Evolutionary conservation across 2,329 filamentous ascomycete genomes (phyloP), one percentile per base, ranked within the genome.

Genomic region (Alternaria atra): DNA sequence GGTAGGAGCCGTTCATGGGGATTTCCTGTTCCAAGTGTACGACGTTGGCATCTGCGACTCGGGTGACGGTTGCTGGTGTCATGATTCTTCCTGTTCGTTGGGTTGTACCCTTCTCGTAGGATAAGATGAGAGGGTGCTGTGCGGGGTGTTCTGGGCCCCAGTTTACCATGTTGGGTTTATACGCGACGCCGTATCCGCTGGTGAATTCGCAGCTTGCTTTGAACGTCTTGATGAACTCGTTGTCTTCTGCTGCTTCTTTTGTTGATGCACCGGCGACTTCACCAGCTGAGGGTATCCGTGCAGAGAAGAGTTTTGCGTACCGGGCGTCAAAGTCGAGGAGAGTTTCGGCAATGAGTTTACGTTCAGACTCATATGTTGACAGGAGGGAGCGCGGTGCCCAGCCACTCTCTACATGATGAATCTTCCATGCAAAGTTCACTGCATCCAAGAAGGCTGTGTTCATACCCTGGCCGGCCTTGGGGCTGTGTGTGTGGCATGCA

Each of bases 391-490:
- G 90, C 30, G 89, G 81, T 1, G 93, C 92, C 68, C 97, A 92
- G 12, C 93, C 93, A 27, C 86, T 85, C 76, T 97, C 93, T 9
- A 97, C 94, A 35, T 91, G 89, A 75, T 97, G 94, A 52, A 97
- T 91, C 82, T 98, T 98, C 94, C 94, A 98, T 7, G 94, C 94
- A 40, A 98, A 84, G 78, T 97, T 98, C 61, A 93, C 87, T 0
- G 93, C 93, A 71, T 85, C 83, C 48, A 85, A 78, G 79, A 86
- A 86, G 23, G 86, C 83, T 65, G 86, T 87, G 80, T 87, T 87
- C 85, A 86, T 89, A 58, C 87, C 87, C 70, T 89, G 87, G 15
- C 87, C 87, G 13, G 87, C 87, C 77, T 89, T 90, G 55, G 87
- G 87, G 56, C 81, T 74, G 75, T 89, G 87, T 2, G 87, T 89